Evolutionary conservation across 768 basidiomycete genomes (phyloP), one percentile per base, ranked within the genome.

Genomic region (Podaxis rugospora): DNA sequence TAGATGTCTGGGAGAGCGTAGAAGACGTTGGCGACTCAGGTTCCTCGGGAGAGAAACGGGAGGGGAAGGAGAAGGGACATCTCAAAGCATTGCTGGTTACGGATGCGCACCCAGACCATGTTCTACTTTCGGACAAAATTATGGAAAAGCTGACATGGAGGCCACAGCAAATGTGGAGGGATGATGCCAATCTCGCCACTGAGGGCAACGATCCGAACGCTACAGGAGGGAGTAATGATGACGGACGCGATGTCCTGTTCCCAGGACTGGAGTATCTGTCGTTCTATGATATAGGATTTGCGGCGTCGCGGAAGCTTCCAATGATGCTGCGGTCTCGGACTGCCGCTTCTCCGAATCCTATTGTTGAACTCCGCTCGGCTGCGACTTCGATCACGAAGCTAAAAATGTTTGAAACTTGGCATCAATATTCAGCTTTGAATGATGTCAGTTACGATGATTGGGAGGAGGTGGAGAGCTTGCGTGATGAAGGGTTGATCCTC

Each of bases 1-100:
- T 64, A 21, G 56, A 62, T 25, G 57, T 61, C 51, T 46, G 62
- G n/a, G 49, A 59, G 46, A 56, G 13, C 25, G 52, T 57, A 16
- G 55, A 62, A 46, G 42, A 28, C 27, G 21, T 44, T 35, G 27
- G 27, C 23, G 10, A n/a, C 16, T 4, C 11, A 5, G 27, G 9
- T n/a, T 50, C 63, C 14, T 46, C 61, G 7, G 27, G 40, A 1
- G 56, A 59, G 44, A 40, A 18, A 7, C 37, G 27, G 23, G 18
- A 50, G 35, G 23, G 42, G 16, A 52, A 18, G 13, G 25, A 36
- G 35, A 57, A 25, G 10, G 42, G 62, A 18, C 23, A 57, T 32
- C 32, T 57, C 14, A 62, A 46, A 36, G 51, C 55, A 3, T 28
- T 62, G 11, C 27, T 57, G 13, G 37, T 53, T 25, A 46, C 55